These are phyloP conservation scores for Nyssa sinensis DNA, from an alignment of 148 eudicot genomes.

Conservation along the genomic window DNA sequence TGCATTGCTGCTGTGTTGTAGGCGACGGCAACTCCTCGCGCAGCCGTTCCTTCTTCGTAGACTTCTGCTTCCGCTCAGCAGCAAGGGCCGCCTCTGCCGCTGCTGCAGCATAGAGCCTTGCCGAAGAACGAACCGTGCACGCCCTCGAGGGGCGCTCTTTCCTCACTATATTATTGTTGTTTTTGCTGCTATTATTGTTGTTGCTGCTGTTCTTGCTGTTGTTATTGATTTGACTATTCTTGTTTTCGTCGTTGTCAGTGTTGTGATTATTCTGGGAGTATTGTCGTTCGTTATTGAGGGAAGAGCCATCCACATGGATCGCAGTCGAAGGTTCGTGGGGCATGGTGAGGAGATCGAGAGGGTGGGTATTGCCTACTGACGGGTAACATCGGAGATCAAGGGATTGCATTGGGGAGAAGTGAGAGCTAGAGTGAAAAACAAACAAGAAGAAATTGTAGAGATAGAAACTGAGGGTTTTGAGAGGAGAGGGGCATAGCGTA, in stretches of 20 bases:
- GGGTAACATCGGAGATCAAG: slow-evolving; percentile 47
- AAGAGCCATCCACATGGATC: slow-evolving; percentile 39
- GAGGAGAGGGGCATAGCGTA: slow-evolving; percentile 3
- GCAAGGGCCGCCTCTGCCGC: slow-evolving; percentile 54
- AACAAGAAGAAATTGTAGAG: too few relatives aligned
- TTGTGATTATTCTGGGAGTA: slow-evolving; percentile 21
- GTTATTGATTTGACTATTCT: slow-evolving; percentile 20
- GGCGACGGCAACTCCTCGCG: slow-evolving; percentile 25
- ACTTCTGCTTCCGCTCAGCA: slow-evolving; percentile 40
- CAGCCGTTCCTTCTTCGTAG: slow-evolving; percentile 38
- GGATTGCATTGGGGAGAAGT: slow-evolving; percentile 38
- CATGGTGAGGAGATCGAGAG: slow-evolving; percentile 44
- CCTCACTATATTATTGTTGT: slow-evolving; percentile 30
- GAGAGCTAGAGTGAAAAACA: too few relatives aligned
- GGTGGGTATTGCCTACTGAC: slow-evolving; percentile 29
- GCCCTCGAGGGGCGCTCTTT: slow-evolving; percentile 88
- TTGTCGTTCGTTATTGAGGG: slow-evolving; percentile 5
- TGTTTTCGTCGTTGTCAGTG: slow-evolving; percentile 20
- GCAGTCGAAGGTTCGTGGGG: slow-evolving; percentile 40
- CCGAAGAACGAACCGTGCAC: slow-evolving; percentile 62
- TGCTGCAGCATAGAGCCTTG: slow-evolving; percentile 59
- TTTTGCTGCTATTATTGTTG: slow-evolving; percentile 19
- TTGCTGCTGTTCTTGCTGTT: slow-evolving; percentile 18
- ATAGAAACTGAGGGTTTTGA: slow-evolving; percentile 16
- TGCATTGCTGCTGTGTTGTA: slow-evolving; percentile 38